A percentile compares a stretch with the other conserved stretches of the same genome.
phyloP scores from a whole-genome alignment of 2,329 filamentous ascomycete species.

The Hypoxylon sp. region DNA sequence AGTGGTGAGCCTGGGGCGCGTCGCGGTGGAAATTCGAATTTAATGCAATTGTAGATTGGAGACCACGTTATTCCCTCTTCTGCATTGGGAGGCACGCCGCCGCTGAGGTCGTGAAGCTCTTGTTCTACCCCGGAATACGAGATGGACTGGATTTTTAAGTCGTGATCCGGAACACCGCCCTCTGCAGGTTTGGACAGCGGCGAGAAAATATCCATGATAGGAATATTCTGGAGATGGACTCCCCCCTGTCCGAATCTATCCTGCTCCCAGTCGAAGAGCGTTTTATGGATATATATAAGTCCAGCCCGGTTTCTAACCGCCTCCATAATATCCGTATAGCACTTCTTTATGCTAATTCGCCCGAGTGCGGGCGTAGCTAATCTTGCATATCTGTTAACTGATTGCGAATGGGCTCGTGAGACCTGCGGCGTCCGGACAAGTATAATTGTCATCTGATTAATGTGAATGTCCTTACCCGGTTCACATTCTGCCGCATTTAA shows the following conservation, averaged over 20 bases:
- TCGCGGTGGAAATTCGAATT: neutral
- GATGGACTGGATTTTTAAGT: neutral
- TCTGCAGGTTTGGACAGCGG: neutral
- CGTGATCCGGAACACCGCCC: neutral
- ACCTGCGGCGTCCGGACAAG: slow-evolving; percentile 20
- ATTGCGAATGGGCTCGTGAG: neutral
- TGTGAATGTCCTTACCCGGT: neutral
- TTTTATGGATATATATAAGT: slow-evolving; percentile 37
- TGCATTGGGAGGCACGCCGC: neutral
- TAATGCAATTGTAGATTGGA: slow-evolving; percentile 22
- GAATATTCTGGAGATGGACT: slow-evolving; percentile 39
- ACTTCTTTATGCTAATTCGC: neutral
- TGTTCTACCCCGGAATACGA: neutral
- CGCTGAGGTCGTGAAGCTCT: neutral
- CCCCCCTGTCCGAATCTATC: slow-evolving; percentile 23
- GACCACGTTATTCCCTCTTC: slow-evolving; percentile 14
- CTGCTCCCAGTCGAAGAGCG: slow-evolving; percentile 19
- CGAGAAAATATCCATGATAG: slow-evolving; percentile 17
- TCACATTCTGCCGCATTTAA: slow-evolving; percentile 16
- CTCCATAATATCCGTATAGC: neutral
- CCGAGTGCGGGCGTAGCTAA: slow-evolving; percentile 20
- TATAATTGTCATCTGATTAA: slow-evolving; percentile 21
- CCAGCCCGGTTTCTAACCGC: neutral
- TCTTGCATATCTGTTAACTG: slow-evolving; percentile 25
- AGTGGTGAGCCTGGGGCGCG: neutral